Percentiles rank a stretch among this genome's conserved stretches.
Conservation (phyloP, 2,329 filamentous ascomycete species). For the Aspergillus quadricinctus region DNA sequence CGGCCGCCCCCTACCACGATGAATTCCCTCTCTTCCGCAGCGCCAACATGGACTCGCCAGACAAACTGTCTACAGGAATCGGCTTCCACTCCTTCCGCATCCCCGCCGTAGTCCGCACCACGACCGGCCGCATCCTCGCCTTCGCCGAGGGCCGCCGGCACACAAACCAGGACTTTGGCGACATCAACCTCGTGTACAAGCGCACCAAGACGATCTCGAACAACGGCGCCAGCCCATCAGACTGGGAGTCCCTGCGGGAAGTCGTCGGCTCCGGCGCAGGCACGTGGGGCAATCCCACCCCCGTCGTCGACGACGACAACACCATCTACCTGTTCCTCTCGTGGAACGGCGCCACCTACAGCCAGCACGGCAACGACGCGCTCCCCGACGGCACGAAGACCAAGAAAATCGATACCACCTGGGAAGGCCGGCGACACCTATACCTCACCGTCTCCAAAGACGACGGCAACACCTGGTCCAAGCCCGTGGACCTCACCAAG, state of each 20-base stretch:
- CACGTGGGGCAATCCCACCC: constrained; percentile 29
- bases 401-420: constrained; percentile 3
- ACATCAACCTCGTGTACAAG: constrained; percentile 29
- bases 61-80: constrained; percentile 21
- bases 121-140: constrained; percentile 22
- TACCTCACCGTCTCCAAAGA: constrained; percentile 2
- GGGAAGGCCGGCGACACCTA: constrained; percentile 4
- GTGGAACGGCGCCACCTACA: constrained; percentile 26
- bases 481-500: constrained; percentile 1
- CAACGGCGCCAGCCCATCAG: constrained; percentile 14
- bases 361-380: constrained; percentile 19
- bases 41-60: constrained; percentile 22
- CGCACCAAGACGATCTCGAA: constrained; percentile 20
- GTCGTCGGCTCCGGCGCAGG: constrained; percentile 19
- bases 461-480: constrained; percentile 5
- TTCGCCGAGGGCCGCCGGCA: constrained; percentile 25
- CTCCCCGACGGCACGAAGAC: constrained; percentile 8
- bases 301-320: constrained; percentile 24
- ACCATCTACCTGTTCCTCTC: constrained; percentile 30
- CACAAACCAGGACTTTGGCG: constrained; percentile 23
- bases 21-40: constrained; percentile 23
- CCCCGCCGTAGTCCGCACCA: constrained; percentile 20
- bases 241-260: constrained; percentile 24
- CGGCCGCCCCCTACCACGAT: constrained; percentile 9
- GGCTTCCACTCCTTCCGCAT: constrained; percentile 28